These are phyloP conservation scores for Daldinia concentrica DNA, from an alignment of 495 filamentous ascomycete species.

Conservation along the genomic window DNA sequence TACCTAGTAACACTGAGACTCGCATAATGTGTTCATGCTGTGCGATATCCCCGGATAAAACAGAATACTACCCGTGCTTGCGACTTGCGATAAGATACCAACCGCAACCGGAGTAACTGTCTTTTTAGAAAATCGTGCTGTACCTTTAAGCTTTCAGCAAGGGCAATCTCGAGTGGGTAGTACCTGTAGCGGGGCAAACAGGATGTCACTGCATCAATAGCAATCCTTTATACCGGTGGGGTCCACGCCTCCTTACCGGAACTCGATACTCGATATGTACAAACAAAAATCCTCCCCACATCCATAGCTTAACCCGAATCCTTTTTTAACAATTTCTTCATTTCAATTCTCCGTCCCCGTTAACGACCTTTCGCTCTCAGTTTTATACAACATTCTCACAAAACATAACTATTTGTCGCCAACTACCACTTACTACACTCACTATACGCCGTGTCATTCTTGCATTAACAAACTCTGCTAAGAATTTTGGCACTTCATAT, in stretches of 20 bases:
- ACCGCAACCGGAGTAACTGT: background rate
- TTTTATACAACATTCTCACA: background rate
- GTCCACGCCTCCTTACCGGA: background rate
- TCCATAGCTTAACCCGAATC: slow-evolving; percentile 11
- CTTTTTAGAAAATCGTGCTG: background rate
- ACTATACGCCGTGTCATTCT: background rate
- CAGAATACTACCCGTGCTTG: too few relatives aligned
- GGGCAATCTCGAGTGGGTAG: background rate
- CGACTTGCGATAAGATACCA: too few relatives aligned
- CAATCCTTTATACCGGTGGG: slow-evolving; percentile 1
- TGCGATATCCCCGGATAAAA: too few relatives aligned
- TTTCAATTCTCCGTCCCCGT: slow-evolving; percentile 15
- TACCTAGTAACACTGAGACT: too few relatives aligned
- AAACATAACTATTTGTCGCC: background rate
- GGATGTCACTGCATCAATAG: background rate
- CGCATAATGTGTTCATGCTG: too few relatives aligned
- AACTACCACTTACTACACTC: background rate
- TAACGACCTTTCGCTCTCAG: background rate
- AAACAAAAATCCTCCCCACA: slow-evolving; percentile 20
- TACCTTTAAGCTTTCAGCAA: background rate
- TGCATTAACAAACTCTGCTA: slow-evolving; percentile 11
- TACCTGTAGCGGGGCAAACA: background rate
- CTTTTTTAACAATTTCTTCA: slow-evolving; percentile 15
- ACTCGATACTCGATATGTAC: slow-evolving; percentile 1
- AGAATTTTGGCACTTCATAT: background rate